A percentile compares a stretch with the other conserved stretches of the same genome.
These are phyloP conservation scores for Starmerella roubikii DNA, from an alignment of 805 yeast genomes.

Conservation along the genomic window DNA sequence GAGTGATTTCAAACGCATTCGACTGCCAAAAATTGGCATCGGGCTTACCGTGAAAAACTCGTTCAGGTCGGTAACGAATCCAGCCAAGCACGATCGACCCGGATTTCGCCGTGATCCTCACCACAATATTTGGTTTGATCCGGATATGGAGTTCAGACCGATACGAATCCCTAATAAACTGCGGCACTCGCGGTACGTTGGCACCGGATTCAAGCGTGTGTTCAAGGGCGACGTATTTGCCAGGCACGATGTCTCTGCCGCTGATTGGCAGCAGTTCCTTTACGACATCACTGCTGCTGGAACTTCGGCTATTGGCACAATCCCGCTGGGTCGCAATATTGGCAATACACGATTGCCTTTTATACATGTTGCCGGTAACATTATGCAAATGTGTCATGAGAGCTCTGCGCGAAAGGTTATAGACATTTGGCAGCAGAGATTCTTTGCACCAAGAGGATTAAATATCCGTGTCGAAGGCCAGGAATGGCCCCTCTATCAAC, in stretches of 20 bases:
- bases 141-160: background rate
- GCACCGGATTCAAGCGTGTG: background rate
- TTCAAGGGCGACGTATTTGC: constrained; percentile 1
- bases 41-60: background rate
- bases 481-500: too few relatives aligned
- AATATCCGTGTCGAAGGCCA: background rate
- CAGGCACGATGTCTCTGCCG: constrained; percentile 1
- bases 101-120: background rate
- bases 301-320: background rate
- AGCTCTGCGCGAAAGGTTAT: background rate
- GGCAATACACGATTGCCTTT: background rate
- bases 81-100: background rate
- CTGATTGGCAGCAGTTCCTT: constrained; percentile 2
- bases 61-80: background rate
- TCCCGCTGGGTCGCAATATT: background rate
- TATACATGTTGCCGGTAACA: background rate
- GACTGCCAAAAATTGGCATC: background rate
- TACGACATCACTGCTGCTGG: background rate
- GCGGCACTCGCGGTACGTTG: background rate
- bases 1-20: background rate
- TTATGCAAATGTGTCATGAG: background rate
- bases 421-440: background rate
- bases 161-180: background rate
- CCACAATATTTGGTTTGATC: background rate
- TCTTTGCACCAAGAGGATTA: background rate